Base-by-base conservation (phyloP, 768 basidiomycete species). In the Brasilioporus rufonigricans region DNA sequence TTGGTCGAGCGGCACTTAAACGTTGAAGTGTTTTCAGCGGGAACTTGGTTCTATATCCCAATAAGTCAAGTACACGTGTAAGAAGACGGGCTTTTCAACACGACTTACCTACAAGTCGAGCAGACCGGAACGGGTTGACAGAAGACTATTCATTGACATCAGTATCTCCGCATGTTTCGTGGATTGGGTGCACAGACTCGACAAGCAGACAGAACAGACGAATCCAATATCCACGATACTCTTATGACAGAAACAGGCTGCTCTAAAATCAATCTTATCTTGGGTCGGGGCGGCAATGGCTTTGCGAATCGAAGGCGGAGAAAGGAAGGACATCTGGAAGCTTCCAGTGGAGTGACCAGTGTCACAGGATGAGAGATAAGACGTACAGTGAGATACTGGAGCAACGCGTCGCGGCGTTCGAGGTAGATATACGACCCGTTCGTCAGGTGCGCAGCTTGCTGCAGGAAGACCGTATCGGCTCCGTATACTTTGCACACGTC, bases 191-290 rank as follows among this genome's bases (percentile, higher is more conserved):
- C 23, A 79, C 91, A 53, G 62, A 97, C 95, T 98, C 26, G 93
- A 96, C 29, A 99, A 74, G 69, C 97, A 99, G 31, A 99, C 94
- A n/a, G 93, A 96, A 69, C 97, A 99, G 21, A 99, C 94, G 62
- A 94, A 99, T 51, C 94, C 97, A 50, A 98, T 83, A 67, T 98
- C 96, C 38, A 98, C 84, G 45, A 97, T 96, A 50, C 88, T 87
- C 70, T 98, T 97, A 73, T 98, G 97, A 74, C 97, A 99, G 76
- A 99, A 98, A 68, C 96, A 98, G 9, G 95, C 96, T 0, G 97
- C 97, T 29, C 97, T 84, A 67, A 98, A 96, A 71, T 98, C 97
- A 55, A 98, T 88, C 65, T 85, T 89, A 69, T 98, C 95, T 72
- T 97, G 93, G 7, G 91, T 91, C 1, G 96, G 96, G 21, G 91